Evolutionary conservation across 1,284 basidiomycete species (phyloP), one percentile per base, ranked within the genome.

Genomic region (Hymenochaete sp.): DNA sequence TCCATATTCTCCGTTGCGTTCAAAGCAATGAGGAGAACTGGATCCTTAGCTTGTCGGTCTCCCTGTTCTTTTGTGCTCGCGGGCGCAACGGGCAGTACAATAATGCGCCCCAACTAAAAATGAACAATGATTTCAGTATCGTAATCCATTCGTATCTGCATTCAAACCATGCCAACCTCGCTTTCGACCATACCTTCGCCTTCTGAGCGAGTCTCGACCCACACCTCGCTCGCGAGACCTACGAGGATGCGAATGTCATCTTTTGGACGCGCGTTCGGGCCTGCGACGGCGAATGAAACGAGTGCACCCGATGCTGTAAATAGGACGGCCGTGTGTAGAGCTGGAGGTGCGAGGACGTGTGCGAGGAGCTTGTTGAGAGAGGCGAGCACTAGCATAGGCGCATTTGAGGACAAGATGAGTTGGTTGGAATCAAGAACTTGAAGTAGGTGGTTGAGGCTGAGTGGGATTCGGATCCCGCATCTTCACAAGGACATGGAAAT

Each of bases 211-310:
- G 77, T 79, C 61, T 87, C 83, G 45, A 75, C 74, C 83, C 84
- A 87, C 32, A 82, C 67, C 57, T 86, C 83, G 7, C 73, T 74
- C 38, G 75, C 73, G 10, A 87, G 61, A 13, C 82, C 84, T 9
- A 80, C 80, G 24, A 81, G 64, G 26, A 86, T 71, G 45, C 79
- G 73, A 39, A 86, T 70, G 48, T 82, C 75, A 56, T 87, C 84
- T 61, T 85, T 86, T 27, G 75, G 61, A 46, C 72, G 66, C n/a
- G 49, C 27, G 25, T 59, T 57, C 3, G 70, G 67, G 14, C 67
- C 67, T 10, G 45, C 29, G 21, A 73, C 65, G 7, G 74, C 71
- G 52, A 67, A 73, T 7, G 75, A 77, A 13, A 83, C 66, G 10
- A 83, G 68, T 54, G 80, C 73, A 5, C 80, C 80, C 21, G 73